These are phyloP conservation scores for Corchorus capsularis DNA, from an alignment of 345 rosid genomes.

Conservation along the genomic window DNA sequence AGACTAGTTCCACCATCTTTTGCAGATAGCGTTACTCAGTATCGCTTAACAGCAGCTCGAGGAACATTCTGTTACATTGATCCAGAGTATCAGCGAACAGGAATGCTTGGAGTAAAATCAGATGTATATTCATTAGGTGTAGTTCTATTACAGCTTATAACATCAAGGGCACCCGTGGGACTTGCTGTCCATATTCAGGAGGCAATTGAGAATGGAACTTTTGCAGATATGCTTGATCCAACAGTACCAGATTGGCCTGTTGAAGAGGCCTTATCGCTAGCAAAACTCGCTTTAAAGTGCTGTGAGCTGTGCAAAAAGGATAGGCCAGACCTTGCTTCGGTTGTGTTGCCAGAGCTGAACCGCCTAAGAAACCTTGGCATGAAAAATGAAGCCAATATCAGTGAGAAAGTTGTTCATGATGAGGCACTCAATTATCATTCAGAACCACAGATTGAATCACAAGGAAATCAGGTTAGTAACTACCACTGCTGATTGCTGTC, in stretches of 20 bases:
- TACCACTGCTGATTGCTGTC: not conserved
- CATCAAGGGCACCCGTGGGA: conserved; percentile 75
- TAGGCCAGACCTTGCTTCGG: conserved; percentile 69
- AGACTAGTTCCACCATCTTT: conserved; percentile 64
- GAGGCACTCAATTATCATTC: not conserved
- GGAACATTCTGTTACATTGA: conserved; percentile 92
- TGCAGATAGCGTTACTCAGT: conserved; percentile 41
- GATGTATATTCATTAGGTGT: conserved; percentile 82
- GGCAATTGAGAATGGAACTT: conserved; percentile 56
- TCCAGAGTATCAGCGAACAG: conserved; percentile 88
- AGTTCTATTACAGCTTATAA: conserved; percentile 73
- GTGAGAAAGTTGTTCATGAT: not conserved
- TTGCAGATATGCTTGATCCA: conserved; percentile 65
- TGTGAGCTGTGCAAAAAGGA: conserved; percentile 82
- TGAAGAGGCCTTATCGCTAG: conserved; percentile 58
- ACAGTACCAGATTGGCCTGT: conserved; percentile 71
- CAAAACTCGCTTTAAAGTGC: conserved; percentile 67
- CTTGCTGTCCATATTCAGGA: conserved; percentile 55
- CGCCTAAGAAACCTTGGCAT: conserved; percentile 49
- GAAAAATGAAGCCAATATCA: conserved; percentile 23
- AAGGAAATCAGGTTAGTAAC: conserved; percentile 37
- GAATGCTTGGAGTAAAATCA: conserved; percentile 83
- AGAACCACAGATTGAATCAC: conserved; percentile 7
- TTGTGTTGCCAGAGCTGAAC: conserved; percentile 63
- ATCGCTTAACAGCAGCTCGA: conserved; percentile 62